Conservation (phyloP, 1,139 yeast genomes). For the Sugiyamaella japonica region DNA sequence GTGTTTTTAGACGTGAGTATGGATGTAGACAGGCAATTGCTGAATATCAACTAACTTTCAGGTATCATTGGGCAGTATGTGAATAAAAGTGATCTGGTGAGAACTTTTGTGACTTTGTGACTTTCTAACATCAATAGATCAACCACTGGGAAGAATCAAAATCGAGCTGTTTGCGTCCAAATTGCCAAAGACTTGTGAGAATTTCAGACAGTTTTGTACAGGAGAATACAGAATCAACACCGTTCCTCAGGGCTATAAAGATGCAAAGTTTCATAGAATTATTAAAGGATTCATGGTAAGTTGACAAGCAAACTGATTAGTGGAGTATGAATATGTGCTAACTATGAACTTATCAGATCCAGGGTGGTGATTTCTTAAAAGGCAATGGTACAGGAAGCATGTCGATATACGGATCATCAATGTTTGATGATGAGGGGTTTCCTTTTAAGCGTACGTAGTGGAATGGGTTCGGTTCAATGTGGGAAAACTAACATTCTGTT, state of each 20-base stretch:
- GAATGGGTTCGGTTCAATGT: neutral
- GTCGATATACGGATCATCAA: conserved; percentile 53
- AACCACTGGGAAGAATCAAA: conserved; percentile 47
- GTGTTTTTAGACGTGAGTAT: conserved; percentile 46
- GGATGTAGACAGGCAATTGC: neutral
- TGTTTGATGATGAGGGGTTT: conserved; percentile 87
- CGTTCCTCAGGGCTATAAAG: conserved; percentile 64
- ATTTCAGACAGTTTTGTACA: conserved; percentile 57
- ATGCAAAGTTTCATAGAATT: conserved; percentile 76
- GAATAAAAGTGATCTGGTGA: neutral
- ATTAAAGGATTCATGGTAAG: conserved; percentile 68
- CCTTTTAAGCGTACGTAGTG: conserved; percentile 56
- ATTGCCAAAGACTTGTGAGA: conserved; percentile 52
- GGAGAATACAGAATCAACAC: conserved; percentile 49
- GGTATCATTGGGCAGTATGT: conserved; percentile 35
- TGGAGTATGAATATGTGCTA: neutral
- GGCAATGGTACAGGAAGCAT: conserved; percentile 51
- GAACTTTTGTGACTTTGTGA: too few species aligned
- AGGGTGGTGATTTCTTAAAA: conserved; percentile 47
- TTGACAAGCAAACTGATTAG: conserved; percentile 21
- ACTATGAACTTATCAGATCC: conserved; percentile 30
- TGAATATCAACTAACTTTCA: conserved; percentile 21
- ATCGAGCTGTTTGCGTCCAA: conserved; percentile 46
- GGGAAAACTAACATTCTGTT: neutral
- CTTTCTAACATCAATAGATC: conserved; percentile 9